Evolutionary conservation across 1,139 yeast genomes (phyloP).

Genomic region (Zygoascus meyerae): DNA sequence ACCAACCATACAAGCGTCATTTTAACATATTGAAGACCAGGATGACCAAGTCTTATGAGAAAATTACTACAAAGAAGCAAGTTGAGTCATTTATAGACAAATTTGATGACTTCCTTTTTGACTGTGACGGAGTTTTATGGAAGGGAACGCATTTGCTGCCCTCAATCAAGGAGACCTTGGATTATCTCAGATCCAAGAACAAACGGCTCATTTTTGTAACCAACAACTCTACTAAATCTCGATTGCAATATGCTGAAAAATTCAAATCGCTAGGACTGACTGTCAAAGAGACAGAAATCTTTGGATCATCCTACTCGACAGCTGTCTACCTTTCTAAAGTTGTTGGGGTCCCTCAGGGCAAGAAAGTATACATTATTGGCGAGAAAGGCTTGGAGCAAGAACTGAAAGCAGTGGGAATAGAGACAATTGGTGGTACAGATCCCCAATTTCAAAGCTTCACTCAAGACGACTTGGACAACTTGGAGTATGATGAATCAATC

Average conservation of each 20-base stretch:
- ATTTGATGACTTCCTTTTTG: conserved; percentile 81
- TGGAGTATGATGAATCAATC: conserved; percentile 59
- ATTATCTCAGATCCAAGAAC: conserved; percentile 44
- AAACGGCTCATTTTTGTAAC: conserved; percentile 85
- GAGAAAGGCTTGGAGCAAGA: conserved; percentile 78
- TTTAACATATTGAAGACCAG: not conserved
- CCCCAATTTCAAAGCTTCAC: conserved; percentile 25
- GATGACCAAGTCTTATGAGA: conserved; percentile 18
- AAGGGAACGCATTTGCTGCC: conserved; percentile 71
- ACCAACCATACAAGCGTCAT: not conserved
- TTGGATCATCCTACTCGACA: conserved; percentile 87
- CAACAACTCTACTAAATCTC: conserved; percentile 87
- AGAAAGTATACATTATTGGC: conserved; percentile 84
- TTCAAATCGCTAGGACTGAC: conserved; percentile 67
- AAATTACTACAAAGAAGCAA: conserved; percentile 43
- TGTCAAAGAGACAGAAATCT: conserved; percentile 66
- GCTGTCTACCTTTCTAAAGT: conserved; percentile 82
- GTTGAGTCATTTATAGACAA: conserved; percentile 51
- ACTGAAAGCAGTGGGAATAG: conserved; percentile 58
- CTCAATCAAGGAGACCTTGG: conserved; percentile 60
- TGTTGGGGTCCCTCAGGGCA: conserved; percentile 59
- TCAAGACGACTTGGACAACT: conserved; percentile 31
- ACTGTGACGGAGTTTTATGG: conserved; percentile 94
- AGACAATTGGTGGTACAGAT: conserved; percentile 69
- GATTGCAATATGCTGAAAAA: conserved; percentile 69